Conservation (phyloP, 345 rosid genomes). For the Bruguiera parviflora region DNA sequence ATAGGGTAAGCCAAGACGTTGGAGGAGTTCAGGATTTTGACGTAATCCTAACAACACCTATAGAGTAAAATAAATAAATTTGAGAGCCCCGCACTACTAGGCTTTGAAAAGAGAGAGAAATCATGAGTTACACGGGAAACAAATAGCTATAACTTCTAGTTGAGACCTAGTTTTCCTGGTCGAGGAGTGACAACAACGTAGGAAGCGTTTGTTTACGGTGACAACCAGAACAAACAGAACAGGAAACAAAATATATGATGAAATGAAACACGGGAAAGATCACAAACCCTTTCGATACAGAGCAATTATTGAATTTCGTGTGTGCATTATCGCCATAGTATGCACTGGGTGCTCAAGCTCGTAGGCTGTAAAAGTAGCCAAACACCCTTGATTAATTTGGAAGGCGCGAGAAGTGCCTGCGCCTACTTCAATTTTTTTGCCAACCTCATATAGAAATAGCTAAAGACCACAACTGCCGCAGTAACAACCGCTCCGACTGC, state of each 20-base stretch:
- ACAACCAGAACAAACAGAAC: neutral
- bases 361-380: conserved; percentile 1
- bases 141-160: neutral
- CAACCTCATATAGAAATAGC: conserved; percentile 84
- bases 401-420: neutral
- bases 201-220: neutral
- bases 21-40: too few relatives aligned
- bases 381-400: neutral
- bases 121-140: neutral
- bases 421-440: conserved; percentile 57
- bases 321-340: neutral
- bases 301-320: neutral
- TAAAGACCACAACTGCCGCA: conserved; percentile 70
- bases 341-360: conserved; percentile 9
- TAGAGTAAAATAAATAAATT: too few relatives aligned
- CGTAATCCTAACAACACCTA: too few relatives aligned
- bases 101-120: too few relatives aligned
- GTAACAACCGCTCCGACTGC: conserved; percentile 80
- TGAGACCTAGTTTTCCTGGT: neutral
- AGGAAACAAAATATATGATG: neutral
- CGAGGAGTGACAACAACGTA: neutral
- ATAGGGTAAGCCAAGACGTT: too few relatives aligned
- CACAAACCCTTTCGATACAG: neutral
- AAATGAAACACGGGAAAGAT: neutral
- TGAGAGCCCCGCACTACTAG: too few relatives aligned